Conservation (phyloP, 441 rosid genomes). For the Populus hybrid region DNA sequence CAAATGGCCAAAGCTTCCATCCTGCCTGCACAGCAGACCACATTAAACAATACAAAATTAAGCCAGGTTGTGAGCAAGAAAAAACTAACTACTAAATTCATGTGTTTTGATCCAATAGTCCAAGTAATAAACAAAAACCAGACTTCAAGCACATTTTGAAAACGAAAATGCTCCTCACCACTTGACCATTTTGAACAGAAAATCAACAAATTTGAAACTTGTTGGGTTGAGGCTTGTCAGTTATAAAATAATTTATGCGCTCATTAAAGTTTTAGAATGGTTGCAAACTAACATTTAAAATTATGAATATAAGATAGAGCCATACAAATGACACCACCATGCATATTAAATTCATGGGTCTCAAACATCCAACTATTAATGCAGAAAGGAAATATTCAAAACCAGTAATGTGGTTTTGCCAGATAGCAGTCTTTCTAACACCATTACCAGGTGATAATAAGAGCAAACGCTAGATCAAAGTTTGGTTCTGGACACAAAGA, state of each 20-base stretch:
- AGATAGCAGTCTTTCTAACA: neutral
- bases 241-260: neutral
- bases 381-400: neutral
- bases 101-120: neutral
- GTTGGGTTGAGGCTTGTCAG: neutral
- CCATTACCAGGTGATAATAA: neutral
- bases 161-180: neutral
- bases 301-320: neutral
- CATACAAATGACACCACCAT: neutral
- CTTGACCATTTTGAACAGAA: conserved; percentile 1
- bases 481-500: neutral
- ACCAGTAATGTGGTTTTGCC: neutral
- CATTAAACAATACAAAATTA: neutral
- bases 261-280: neutral
- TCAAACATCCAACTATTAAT: neutral
- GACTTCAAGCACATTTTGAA: neutral
- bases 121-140: neutral
- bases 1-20: conserved; percentile 98
- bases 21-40: conserved; percentile 63
- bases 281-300: neutral
- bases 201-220: neutral
- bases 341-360: neutral
- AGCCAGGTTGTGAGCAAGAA: neutral
- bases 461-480: neutral
- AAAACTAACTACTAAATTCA: neutral